Base-by-base conservation (phyloP, 108 stramenopile genomes). In the Fragilariopsis cylindrus region DNA sequence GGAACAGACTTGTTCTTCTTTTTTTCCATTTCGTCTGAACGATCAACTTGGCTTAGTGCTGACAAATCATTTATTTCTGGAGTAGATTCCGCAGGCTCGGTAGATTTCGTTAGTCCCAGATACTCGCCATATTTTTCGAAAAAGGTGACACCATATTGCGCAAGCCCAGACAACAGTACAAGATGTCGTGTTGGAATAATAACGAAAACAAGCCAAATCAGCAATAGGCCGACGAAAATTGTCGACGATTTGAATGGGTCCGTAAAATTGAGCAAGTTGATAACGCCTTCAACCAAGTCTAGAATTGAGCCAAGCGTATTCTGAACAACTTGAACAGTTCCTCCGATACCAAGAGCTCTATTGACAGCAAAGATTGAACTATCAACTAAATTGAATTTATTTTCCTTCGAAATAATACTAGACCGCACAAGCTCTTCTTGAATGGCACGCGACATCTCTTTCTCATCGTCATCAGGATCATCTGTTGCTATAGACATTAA, bases 221-320 rank as follows among this genome's bases (percentile, higher is more conserved):
- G 9, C 40, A 72, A 46, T 9, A 74, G n/a, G 11, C 44, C 50
- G 11, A 58, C 40, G 48, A 84, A 74, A 6, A 87, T 45, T 21
- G 73, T 49, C 2, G 86, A 76, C 3, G 86, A 87, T 64, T 83
- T 83, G 75, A 69, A 79, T 18, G 86, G 86, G 56, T 87, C 86
- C 57, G 94, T 85, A 65, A 92, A 95, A 65, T 90, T 95, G 63
- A 95, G 90, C 7, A 83, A 68, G 76, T 95, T 95, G 39, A 86
- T 66, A 16, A 81, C 21, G 9, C 64, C 82, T 74, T 93, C 94
- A 52, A 95, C 73, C 30, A 71, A 71, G 65, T 95, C 89, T 7
- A 95, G 76, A 30, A 89, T 84, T 41, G 58, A 64, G 48, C 89
- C 85, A 6, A 95, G 57, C 53, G 81, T 76, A 60, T 92, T 95